Percentiles rank a stretch among this genome's conserved stretches.
Evolutionary conservation across 1,139 yeast genomes (phyloP).

Genomic region (Taphrina communis): DNA sequence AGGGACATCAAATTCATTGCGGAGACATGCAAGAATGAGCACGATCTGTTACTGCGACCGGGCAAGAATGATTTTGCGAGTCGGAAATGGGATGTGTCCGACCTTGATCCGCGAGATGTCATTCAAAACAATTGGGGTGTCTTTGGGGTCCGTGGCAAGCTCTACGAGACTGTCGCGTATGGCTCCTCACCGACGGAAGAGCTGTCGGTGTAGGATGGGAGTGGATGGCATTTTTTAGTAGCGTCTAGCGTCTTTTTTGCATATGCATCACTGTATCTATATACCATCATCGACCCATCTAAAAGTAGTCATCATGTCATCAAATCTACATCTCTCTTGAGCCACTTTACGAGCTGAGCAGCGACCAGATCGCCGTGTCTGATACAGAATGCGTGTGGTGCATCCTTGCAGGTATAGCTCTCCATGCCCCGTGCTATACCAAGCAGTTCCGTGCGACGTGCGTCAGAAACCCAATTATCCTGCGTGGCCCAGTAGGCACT

Average conservation of each 20-base stretch:
- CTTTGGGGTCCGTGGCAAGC: conserved; percentile 39
- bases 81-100: conserved; percentile 40
- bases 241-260: conserved; percentile 9
- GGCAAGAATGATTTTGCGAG: conserved; percentile 38
- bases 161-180: conserved; percentile 35
- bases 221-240: conserved; percentile 3
- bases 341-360: conserved; percentile 29
- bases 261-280: not conserved
- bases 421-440: conserved; percentile 25
- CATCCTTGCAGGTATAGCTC: conserved; percentile 23
- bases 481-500: conserved; percentile 31
- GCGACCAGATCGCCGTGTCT: conserved; percentile 35
- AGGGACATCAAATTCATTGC: conserved; percentile 60
- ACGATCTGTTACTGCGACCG: conserved; percentile 34
- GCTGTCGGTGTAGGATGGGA: conserved; percentile 5
- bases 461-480: conserved; percentile 25
- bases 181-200: conserved; percentile 26
- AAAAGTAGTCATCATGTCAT: no score
- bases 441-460: conserved; percentile 9
- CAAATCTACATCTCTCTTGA: conserved; percentile 8
- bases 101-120: conserved; percentile 34
- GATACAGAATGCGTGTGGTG: conserved; percentile 37
- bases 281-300: not conserved
- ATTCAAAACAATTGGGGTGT: conserved; percentile 41
- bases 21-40: conserved; percentile 32